Percentiles rank a stretch among this genome's conserved stretches.
phyloP scores from a whole-genome alignment of 495 filamentous ascomycete species.

The Entonaema liquescens region DNA sequence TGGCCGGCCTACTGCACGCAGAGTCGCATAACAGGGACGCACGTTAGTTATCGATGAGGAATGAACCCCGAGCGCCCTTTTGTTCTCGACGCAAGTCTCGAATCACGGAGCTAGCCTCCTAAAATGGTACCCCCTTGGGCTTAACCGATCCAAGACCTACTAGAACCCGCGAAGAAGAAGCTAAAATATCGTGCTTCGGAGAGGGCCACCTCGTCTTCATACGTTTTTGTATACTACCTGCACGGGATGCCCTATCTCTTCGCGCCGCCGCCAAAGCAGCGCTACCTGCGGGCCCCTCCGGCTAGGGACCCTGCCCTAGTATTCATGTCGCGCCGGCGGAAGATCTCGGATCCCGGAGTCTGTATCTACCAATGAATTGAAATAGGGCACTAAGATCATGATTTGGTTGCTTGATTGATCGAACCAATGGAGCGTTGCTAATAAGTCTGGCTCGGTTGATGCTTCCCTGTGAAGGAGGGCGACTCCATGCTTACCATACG shows the following conservation, averaged over 20 bases:
- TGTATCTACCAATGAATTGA: constrained; percentile 32
- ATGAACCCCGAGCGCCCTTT: constrained; percentile 31
- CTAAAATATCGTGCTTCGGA: constrained; percentile 28
- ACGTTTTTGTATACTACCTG: constrained; percentile 11
- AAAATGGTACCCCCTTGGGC: constrained; percentile 37
- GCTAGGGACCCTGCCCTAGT: not conserved
- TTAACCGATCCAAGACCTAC: constrained; percentile 37
- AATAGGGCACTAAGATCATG: constrained; percentile 16
- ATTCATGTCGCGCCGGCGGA: constrained; percentile 35
- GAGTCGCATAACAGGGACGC: constrained; percentile 36
- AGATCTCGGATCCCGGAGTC: constrained; percentile 43
- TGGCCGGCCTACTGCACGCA: constrained; percentile 28
- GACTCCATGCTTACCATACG: constrained; percentile 20
- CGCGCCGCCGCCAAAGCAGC: constrained; percentile 12
- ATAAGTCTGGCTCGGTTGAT: constrained; percentile 16
- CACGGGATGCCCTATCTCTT: constrained; percentile 29
- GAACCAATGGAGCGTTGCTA: constrained; percentile 27
- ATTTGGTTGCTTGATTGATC: constrained; percentile 38
- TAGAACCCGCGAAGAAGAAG: constrained; percentile 42
- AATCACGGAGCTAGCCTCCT: constrained; percentile 31
- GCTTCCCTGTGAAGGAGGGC: not conserved
- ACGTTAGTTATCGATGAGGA: constrained; percentile 35
- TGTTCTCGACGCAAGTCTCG: constrained; percentile 22
- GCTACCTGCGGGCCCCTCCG: constrained; percentile 1
- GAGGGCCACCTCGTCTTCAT: constrained; percentile 16